These are phyloP conservation scores for Echites panduratus DNA, from an alignment of 257 asterid species.

Conservation along the genomic window DNA sequence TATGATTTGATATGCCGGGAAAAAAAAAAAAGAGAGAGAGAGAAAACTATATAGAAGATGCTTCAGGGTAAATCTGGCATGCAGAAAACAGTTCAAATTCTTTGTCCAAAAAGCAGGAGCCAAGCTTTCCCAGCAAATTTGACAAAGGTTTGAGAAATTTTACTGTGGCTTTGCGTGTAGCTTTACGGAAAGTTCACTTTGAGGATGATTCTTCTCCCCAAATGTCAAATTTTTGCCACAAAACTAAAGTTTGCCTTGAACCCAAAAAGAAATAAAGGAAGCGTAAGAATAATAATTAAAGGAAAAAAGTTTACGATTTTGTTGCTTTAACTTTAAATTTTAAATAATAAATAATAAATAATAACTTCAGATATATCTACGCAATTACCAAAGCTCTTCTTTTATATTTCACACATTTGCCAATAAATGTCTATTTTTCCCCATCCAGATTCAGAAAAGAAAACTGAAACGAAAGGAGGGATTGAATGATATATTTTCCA, in stretches of 20 bases:
- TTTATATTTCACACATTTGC: too few species aligned
- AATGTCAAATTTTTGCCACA: conserved; percentile 1
- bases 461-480: too few species aligned
- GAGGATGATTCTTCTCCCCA: background rate
- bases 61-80: background rate
- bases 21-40: background rate
- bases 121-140: background rate
- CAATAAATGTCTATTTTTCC: too few species aligned
- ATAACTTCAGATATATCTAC: too few species aligned
- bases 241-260: background rate
- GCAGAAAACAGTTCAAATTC: background rate
- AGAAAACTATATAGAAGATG: background rate
- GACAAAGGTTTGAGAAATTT: background rate
- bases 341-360: too few species aligned
- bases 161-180: too few species aligned
- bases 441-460: too few species aligned
- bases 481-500: background rate
- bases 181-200: conserved; percentile 10
- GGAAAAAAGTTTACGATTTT: too few species aligned
- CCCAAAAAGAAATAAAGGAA: too few species aligned
- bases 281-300: too few species aligned
- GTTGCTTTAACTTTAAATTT: too few species aligned
- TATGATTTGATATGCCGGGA: background rate
- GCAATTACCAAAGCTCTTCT: too few species aligned
- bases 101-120: background rate